Evolutionary conservation across 768 basidiomycete genomes (phyloP).

Genomic region (Psilocybe cyanescens): DNA sequence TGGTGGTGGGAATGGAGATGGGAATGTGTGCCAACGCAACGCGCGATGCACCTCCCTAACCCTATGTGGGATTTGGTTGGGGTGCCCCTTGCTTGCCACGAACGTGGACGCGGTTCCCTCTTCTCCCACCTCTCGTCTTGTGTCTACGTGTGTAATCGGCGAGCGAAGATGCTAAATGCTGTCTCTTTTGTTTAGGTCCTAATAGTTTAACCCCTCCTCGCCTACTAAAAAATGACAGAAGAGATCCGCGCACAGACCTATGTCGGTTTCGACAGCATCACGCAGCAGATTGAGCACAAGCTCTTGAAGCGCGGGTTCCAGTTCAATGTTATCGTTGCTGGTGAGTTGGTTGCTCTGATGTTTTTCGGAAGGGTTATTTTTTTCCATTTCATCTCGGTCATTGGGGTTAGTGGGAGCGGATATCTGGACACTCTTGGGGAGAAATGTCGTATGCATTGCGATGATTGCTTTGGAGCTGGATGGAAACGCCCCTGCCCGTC

Average conservation of each 20-base stretch:
- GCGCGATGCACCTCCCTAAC: background rate
- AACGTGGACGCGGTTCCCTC: background rate
- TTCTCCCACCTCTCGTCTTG: background rate
- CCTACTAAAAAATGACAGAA: slow-evolving; percentile 29
- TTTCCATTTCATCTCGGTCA: too few species aligned
- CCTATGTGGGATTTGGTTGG: slow-evolving; percentile 1
- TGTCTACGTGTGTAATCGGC: too few species aligned
- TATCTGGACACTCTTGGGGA: background rate
- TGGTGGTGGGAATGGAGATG: background rate
- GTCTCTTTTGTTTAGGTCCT: background rate
- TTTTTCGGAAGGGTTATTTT: background rate
- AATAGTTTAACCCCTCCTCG: background rate
- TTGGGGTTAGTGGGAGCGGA: background rate
- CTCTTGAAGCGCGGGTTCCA: slow-evolving; percentile 98
- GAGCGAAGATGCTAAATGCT: background rate
- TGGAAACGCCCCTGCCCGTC: background rate
- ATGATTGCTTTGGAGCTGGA: background rate
- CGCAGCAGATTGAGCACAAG: slow-evolving; percentile 98
- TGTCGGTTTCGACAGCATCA: slow-evolving; percentile 98
- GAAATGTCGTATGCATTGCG: background rate
- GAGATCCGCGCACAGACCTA: slow-evolving; percentile 93
- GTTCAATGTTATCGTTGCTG: slow-evolving; percentile 98
- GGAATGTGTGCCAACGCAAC: background rate
- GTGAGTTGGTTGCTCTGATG: slow-evolving; percentile 48
- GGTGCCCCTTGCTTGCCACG: slow-evolving; percentile 8